Evolutionary conservation across 1,139 yeast species (phyloP).

Genomic region (Arxiozyma bovina): DNA sequence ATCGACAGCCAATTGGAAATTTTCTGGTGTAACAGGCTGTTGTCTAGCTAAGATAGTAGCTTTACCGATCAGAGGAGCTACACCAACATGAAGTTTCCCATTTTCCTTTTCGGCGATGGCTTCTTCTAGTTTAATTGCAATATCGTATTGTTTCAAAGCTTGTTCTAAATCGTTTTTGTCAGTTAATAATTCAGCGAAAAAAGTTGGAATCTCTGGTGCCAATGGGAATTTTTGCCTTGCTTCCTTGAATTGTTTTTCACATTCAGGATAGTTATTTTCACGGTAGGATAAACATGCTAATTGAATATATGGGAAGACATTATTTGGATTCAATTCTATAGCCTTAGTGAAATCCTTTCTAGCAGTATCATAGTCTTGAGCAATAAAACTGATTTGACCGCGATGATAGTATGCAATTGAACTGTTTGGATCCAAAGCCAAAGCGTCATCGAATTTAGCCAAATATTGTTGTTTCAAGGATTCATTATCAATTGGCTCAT

Average conservation of each 20-base stretch:
- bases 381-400: conserved; percentile 83
- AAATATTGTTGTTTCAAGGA: conserved; percentile 48
- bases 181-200: conserved; percentile 86
- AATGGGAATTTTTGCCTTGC: conserved; percentile 76
- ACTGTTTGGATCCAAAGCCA: conserved; percentile 56
- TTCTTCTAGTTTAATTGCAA: conserved; percentile 70
- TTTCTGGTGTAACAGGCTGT: conserved; percentile 36
- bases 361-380: conserved; percentile 68
- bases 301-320: conserved; percentile 83
- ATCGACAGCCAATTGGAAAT: conserved; percentile 53
- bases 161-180: conserved; percentile 66
- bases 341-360: conserved; percentile 69
- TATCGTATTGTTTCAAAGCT: conserved; percentile 79
- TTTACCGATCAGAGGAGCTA: conserved; percentile 83
- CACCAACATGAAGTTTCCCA: conserved; percentile 58
- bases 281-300: conserved; percentile 88
- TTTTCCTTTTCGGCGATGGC: conserved; percentile 22
- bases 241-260: conserved; percentile 49
- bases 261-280: conserved; percentile 52
- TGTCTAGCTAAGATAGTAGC: conserved; percentile 66
- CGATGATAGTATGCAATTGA: conserved; percentile 89
- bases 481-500: background rate
- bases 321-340: conserved; percentile 61
- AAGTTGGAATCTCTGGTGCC: conserved; percentile 86
- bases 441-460: conserved; percentile 54